Base-by-base conservation (phyloP, 2,329 filamentous ascomycete species). In the Coniochaeta sp. region DNA sequence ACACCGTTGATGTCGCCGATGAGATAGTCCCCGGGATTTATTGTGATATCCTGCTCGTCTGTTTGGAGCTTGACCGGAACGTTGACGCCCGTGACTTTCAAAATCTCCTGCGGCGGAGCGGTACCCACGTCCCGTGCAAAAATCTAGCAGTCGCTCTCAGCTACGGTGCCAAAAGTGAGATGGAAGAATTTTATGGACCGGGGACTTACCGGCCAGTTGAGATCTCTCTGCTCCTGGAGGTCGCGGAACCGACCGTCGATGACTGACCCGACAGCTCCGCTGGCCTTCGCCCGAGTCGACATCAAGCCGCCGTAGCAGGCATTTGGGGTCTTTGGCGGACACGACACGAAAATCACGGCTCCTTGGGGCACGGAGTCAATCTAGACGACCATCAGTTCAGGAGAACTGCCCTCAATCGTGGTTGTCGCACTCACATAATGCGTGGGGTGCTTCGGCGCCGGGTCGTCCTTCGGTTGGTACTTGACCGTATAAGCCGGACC, bases 291-390 rank as follows among this genome's bases (percentile, higher is more conserved):
- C 22, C 80, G 72, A 3, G 74, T 75, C 26, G 76, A 77, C 81
- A 83, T 83, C 26, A 84, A 69, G 1, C 81, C 80, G 34, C 81
- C 81, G 64, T 82, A 84, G 50, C 80, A 76, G 52, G 80, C 80
- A 62, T 82, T 82, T 55, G 79, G 74, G 22, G 71, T 75, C 42
- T 67, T 68, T 0, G 72, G 68, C 4, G 80, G 80, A 50, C 75
- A 75, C 2, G 79, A 81, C 16, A 84, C 73, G 65, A 83, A 82
- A 19, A 83, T 63, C 0, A 83, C 76, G 1, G 77, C 72, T 24
- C 77, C 78, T 1, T 67, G 60, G 0, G 79, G 80, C 10, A 82
- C 73, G 0, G 70, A 68, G 65, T 83, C 80, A 62, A 83, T 82
- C 47, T 52, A 28, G 47, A 40, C 10, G 17, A n/a, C 16, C 38